Percentiles rank a stretch among this genome's conserved stretches.
Conservation (phyloP, 352 stramenopile genomes). For the Lagenidium giganteum region DNA sequence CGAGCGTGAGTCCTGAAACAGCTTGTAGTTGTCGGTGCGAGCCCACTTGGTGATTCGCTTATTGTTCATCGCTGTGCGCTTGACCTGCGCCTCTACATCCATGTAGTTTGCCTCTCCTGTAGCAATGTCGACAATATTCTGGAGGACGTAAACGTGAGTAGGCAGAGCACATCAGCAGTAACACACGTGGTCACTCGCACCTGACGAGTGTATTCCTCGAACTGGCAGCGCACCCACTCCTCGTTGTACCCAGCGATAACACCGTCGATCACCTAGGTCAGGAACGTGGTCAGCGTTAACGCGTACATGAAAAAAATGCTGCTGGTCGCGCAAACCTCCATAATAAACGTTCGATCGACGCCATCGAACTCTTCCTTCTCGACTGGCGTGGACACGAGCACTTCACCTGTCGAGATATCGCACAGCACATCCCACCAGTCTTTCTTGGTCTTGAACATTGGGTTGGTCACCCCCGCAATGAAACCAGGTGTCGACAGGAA, state of each 20-base stretch:
- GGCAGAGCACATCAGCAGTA: not conserved
- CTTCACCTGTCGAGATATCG: slow-evolving; percentile 80
- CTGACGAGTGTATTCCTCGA: slow-evolving; percentile 85
- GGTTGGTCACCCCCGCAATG: slow-evolving; percentile 89
- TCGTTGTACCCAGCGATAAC: slow-evolving; percentile 76
- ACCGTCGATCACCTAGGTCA: slow-evolving; percentile 74
- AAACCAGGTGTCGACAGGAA: slow-evolving; percentile 82
- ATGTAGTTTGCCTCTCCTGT: slow-evolving; percentile 76
- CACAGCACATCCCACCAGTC: slow-evolving; percentile 91
- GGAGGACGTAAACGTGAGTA: not conserved
- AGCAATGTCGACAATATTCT: slow-evolving; percentile 79
- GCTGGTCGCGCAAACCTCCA: slow-evolving; percentile 33
- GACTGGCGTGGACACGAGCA: slow-evolving; percentile 43
- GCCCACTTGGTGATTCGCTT: slow-evolving; percentile 86
- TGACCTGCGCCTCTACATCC: slow-evolving; percentile 59
- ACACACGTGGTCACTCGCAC: slow-evolving; percentile 6
- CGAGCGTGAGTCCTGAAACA: slow-evolving; percentile 55
- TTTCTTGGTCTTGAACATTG: slow-evolving; percentile 89
- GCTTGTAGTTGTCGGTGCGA: slow-evolving; percentile 83
- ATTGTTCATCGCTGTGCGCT: slow-evolving; percentile 80
- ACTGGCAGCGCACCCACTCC: slow-evolving; percentile 85
- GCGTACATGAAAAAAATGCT: not conserved
- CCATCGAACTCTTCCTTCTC: slow-evolving; percentile 78
- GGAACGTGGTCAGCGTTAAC: too few species aligned
- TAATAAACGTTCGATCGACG: slow-evolving; percentile 63